A percentile compares a stretch with the other conserved stretches of the same genome.
These are phyloP conservation scores for Fusarium tanahbumbuense DNA, from an alignment of 2,329 filamentous ascomycete species.

Conservation along the genomic window DNA sequence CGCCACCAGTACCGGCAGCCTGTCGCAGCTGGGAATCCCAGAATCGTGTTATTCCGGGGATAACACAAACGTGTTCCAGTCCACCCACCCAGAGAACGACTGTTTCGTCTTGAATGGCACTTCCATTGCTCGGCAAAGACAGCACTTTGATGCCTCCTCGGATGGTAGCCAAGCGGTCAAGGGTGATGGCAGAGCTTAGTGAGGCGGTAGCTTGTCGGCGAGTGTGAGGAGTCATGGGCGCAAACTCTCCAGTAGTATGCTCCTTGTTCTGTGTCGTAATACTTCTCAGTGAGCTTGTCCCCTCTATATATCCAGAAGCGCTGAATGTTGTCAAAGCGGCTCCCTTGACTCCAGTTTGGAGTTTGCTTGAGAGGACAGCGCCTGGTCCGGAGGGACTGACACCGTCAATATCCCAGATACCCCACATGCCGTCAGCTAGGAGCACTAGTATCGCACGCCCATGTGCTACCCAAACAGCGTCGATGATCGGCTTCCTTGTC, in stretches of 20 bases:
- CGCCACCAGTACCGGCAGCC: conserved; percentile 62
- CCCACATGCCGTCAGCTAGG: conserved; percentile 74
- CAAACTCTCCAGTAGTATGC: conserved; percentile 62
- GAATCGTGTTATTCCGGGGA: conserved; percentile 66
- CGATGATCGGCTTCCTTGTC: conserved; percentile 69
- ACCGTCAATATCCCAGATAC: conserved; percentile 74
- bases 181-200: conserved; percentile 56
- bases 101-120: conserved; percentile 63
- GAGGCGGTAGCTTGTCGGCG: conserved; percentile 64
- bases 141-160: conserved; percentile 65
- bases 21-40: conserved; percentile 70
- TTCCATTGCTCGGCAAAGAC: conserved; percentile 57
- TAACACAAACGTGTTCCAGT: conserved; percentile 66
- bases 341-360: conserved; percentile 65
- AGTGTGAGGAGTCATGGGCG: conserved; percentile 73
- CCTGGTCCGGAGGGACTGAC: conserved; percentile 59
- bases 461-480: conserved; percentile 70
- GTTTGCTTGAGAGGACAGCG: conserved; percentile 61
- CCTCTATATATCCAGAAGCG: conserved; percentile 69
- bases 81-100: conserved; percentile 68
- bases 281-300: conserved; percentile 65
- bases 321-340: conserved; percentile 70
- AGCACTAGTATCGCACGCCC: conserved; percentile 69
- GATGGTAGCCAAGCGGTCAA: conserved; percentile 64
- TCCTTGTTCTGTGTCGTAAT: conserved; percentile 51